Base-by-base conservation (phyloP, 768 basidiomycete species). In the Austroboletus eburneus region DNA sequence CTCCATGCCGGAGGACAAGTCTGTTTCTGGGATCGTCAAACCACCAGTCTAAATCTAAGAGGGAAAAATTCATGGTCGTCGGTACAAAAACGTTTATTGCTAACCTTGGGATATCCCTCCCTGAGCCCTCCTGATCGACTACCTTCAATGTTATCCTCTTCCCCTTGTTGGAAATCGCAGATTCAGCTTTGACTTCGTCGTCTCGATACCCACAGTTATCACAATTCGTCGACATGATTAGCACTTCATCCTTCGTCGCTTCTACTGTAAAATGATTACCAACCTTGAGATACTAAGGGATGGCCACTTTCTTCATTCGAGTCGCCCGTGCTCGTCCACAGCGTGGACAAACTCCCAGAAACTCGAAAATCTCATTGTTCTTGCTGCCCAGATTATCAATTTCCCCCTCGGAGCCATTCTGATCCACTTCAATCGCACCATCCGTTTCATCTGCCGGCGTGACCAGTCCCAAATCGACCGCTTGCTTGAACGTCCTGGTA, bases 161-260 rank as follows among this genome's bases (percentile, higher is more conserved):
- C 16, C 95, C 96, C 58, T 87, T 74, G 4, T 78, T 79, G 3
- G 95, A 90, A 47, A 97, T 90, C 1, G 94, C 93, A 2, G 83
- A 71, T 18, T 95, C 91, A 5, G 91, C 89, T 66, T 99, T 99
- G 59, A 99, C 87, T 69, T 99, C 96, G 59, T 94, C 98, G 68
- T 99, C 96, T 47, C 91, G 78, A 67, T 98, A 99, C 1, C 96
- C 96, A 66, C 96, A 99, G 42, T 71, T 68, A 48, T 93, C 91
- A 64, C 96, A 98, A 64, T 96, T 97, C 6, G 94, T 94, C 20
- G 95, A 95, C 93, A 97, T 97, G 69, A 98, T 95, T 44, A 98
- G 70, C 46, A 92, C 85, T 57, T 99, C 93, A 18, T 34, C 30
- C 20, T 23, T 52, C 7, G 27, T 47, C 7, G 8, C 21, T 17